These are phyloP conservation scores for Talaromyces proteolyticus DNA, from an alignment of 495 filamentous ascomycete species.

Conservation along the genomic window DNA sequence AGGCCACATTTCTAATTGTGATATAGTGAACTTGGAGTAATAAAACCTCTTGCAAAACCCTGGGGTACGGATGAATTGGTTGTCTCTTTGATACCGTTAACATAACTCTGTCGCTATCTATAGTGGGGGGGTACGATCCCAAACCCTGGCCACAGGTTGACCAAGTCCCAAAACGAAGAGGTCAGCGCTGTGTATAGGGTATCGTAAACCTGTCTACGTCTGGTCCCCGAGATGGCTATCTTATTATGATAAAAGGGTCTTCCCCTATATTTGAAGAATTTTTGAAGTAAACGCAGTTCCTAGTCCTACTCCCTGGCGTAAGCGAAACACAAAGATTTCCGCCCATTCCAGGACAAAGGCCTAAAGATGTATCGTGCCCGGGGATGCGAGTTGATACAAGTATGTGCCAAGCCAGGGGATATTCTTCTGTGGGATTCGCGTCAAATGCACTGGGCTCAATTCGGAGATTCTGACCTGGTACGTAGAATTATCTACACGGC, in stretches of 20 bases:
- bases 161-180: conserved; percentile 17
- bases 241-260: conserved; percentile 24
- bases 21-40: conserved; percentile 14
- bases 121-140: conserved; percentile 3
- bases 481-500: conserved; percentile 31
- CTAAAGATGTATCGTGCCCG: conserved; percentile 26
- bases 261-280: conserved; percentile 25
- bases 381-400: conserved; percentile 26
- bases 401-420: conserved; percentile 33
- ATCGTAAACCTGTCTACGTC: conserved; percentile 32
- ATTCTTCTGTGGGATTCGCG: conserved; percentile 39
- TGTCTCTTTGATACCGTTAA: conserved; percentile 21
- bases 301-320: conserved; percentile 15
- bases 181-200: conserved; percentile 34
- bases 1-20: neutral
- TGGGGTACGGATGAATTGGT: conserved; percentile 28
- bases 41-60: conserved; percentile 26
- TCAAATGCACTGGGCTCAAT: conserved; percentile 25
- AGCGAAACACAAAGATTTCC: conserved; percentile 19
- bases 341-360: conserved; percentile 21
- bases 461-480: conserved; percentile 20
- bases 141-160: conserved; percentile 23
- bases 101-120: conserved; percentile 10
- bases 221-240: conserved; percentile 27
- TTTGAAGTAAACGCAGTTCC: conserved; percentile 22